Conservation (phyloP, 2,329 filamentous ascomycete genomes). For the Calonectria pseudoturangicola region DNA sequence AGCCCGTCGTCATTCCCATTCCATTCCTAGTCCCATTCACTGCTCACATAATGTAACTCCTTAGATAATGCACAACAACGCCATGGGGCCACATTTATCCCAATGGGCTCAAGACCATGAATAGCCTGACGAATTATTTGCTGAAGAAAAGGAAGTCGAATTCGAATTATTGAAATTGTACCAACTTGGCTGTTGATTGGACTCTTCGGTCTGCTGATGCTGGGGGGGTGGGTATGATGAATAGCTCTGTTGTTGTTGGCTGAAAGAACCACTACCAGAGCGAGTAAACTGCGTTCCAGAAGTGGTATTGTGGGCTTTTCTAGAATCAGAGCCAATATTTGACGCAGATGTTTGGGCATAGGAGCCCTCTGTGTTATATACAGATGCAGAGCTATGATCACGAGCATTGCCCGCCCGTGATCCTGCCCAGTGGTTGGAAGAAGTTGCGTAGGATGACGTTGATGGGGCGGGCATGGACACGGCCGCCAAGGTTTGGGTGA, state of each 20-base stretch:
- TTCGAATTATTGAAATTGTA: conserved; percentile 52
- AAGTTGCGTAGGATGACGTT: conserved; percentile 45
- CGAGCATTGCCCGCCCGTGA: conserved; percentile 44
- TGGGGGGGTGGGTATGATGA: conserved; percentile 43
- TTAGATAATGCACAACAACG: neutral
- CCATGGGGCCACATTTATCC: neutral
- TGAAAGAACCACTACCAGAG: conserved; percentile 40
- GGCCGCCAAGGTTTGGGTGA: conserved; percentile 52
- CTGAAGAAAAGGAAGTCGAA: conserved; percentile 45
- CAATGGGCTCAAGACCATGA: conserved; percentile 46
- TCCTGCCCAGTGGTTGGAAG: conserved; percentile 54
- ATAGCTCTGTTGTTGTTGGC: conserved; percentile 44
- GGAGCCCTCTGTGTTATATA: conserved; percentile 42
- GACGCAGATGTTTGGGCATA: conserved; percentile 44
- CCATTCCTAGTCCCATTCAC: neutral
- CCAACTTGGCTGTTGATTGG: conserved; percentile 51
- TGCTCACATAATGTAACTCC: conserved; percentile 3
- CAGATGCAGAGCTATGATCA: conserved; percentile 40
- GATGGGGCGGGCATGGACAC: conserved; percentile 47
- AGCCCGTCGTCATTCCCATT: neutral
- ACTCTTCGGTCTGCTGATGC: conserved; percentile 45
- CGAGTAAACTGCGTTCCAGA: conserved; percentile 41
- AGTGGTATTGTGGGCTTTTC: conserved; percentile 51
- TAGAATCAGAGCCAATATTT: conserved; percentile 39
- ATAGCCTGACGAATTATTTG: conserved; percentile 52